A percentile compares a stretch with the other conserved stretches of the same genome.
Evolutionary conservation across 2,329 filamentous ascomycete genomes (phyloP).

Genomic region (Fusarium citri): DNA sequence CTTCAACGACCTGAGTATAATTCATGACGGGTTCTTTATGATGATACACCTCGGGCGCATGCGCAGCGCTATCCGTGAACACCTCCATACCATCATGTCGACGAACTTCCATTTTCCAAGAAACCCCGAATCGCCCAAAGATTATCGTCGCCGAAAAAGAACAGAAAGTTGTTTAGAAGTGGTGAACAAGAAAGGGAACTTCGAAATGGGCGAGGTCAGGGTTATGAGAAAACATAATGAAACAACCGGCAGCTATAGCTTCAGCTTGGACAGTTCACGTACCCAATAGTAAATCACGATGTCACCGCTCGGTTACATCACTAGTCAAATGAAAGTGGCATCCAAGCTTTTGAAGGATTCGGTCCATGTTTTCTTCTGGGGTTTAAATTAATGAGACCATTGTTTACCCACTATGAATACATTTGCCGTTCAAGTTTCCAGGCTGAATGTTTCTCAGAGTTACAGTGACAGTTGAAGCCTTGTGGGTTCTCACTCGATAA

Average conservation of each 20-base stretch:
- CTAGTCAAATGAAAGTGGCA: not conserved
- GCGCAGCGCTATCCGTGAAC: conserved; percentile 1
- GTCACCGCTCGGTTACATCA: not conserved
- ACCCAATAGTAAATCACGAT: not conserved
- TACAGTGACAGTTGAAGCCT: not conserved
- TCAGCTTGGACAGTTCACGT: not conserved
- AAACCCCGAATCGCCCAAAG: not conserved
- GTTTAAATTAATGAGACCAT: not conserved
- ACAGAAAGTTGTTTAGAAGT: not conserved
- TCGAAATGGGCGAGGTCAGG: not conserved
- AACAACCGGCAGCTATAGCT: not conserved
- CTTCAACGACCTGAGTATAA: not conserved
- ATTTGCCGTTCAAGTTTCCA: not conserved
- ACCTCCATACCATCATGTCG: conserved; percentile 19
- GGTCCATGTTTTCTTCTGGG: not conserved
- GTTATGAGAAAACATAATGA: not conserved
- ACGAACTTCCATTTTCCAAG: not conserved
- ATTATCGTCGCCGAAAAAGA: not conserved
- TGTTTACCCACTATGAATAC: not conserved
- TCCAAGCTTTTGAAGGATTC: not conserved
- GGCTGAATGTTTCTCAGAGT: not conserved
- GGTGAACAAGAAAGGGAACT: not conserved
- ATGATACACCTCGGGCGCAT: conserved; percentile 7
- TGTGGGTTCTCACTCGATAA: not conserved
- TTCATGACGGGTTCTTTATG: not conserved